A percentile compares a stretch with the other conserved stretches of the same genome.
These are phyloP conservation scores for Poterioochromonas sp. DNA, from an alignment of 352 stramenopile species.

Conservation along the genomic window DNA sequence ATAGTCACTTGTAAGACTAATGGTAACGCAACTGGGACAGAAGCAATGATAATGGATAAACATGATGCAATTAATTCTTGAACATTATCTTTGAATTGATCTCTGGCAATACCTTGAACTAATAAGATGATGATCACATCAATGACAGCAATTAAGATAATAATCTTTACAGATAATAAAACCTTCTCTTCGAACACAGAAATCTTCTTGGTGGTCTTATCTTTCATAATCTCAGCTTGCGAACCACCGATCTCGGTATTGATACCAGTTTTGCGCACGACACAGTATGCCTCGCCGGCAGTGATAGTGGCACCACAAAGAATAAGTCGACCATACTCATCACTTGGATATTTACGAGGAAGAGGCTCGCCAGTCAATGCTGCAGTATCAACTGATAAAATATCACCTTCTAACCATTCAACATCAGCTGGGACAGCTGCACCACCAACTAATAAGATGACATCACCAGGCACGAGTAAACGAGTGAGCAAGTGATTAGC, in stretches of 20 bases:
- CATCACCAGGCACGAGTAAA: constrained; percentile 28
- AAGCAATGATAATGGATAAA: constrained; percentile 31
- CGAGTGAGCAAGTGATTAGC: constrained; percentile 13
- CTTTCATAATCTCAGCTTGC: constrained; percentile 49
- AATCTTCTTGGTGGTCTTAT: constrained; percentile 41
- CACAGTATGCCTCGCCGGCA: constrained; percentile 50
- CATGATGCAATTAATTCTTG: constrained; percentile 32
- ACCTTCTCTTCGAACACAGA: constrained; percentile 25
- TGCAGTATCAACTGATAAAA: constrained; percentile 29
- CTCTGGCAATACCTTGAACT: constrained; percentile 46
- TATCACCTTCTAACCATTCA: constrained; percentile 46
- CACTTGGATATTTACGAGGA: constrained; percentile 45
- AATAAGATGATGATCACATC: constrained; percentile 31
- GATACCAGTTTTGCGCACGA: constrained; percentile 45
- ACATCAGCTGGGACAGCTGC: constrained; percentile 48
- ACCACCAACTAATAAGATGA: constrained; percentile 27
- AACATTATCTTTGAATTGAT: constrained; percentile 40
- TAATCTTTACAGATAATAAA: constrained; percentile 22
- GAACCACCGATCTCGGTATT: constrained; percentile 54
- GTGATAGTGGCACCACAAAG: constrained; percentile 46
- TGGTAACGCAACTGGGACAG: constrained; percentile 42
- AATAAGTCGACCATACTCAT: constrained; percentile 46
- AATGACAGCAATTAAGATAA: constrained; percentile 24
- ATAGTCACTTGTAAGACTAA: constrained; percentile 45
- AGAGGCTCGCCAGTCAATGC: constrained; percentile 38